Evolutionary conservation across 495 filamentous ascomycete species (phyloP).

Genomic region (Massariosphaeria phaeospora): DNA sequence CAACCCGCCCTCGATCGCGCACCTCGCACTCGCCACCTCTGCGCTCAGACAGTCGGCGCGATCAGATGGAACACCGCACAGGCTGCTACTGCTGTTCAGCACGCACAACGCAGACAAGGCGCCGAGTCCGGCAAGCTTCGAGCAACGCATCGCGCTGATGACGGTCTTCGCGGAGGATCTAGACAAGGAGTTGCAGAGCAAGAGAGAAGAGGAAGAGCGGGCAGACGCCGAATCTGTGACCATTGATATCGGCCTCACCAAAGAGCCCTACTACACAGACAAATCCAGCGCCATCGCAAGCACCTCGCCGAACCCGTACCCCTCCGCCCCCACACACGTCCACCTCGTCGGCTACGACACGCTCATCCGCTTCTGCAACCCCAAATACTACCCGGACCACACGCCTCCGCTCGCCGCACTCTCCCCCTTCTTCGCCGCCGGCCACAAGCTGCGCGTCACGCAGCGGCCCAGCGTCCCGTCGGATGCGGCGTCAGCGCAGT

Average conservation of each 20-base stretch:
- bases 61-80: slow-evolving; percentile 37
- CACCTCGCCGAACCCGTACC: slow-evolving; percentile 47
- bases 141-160: slow-evolving; percentile 84
- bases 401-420: slow-evolving; percentile 52
- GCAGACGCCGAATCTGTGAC: too few relatives aligned
- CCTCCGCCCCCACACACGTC: slow-evolving; percentile 54
- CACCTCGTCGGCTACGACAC: slow-evolving; percentile 89
- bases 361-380: slow-evolving; percentile 71
- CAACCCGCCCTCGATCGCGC: slow-evolving; percentile 86
- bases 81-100: slow-evolving; percentile 75
- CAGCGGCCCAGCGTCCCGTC: slow-evolving; percentile 54
- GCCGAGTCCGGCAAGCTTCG: slow-evolving; percentile 73
- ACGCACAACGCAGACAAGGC: slow-evolving; percentile 94
- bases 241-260: slow-evolving; percentile 79
- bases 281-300: slow-evolving; percentile 66
- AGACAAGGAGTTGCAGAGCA: slow-evolving; percentile 4
- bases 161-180: slow-evolving; percentile 68
- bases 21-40: slow-evolving; percentile 67
- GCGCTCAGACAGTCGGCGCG: slow-evolving; percentile 49
- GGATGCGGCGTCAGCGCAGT: slow-evolving; percentile 28
- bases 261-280: slow-evolving; percentile 76
- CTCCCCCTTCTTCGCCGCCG: slow-evolving; percentile 59
- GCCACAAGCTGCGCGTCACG: slow-evolving; percentile 66
- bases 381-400: slow-evolving; percentile 72
- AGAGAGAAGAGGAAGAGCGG: neutral